Conservation (phyloP, 768 basidiomycete genomes). For the Boletus sp. region DNA sequence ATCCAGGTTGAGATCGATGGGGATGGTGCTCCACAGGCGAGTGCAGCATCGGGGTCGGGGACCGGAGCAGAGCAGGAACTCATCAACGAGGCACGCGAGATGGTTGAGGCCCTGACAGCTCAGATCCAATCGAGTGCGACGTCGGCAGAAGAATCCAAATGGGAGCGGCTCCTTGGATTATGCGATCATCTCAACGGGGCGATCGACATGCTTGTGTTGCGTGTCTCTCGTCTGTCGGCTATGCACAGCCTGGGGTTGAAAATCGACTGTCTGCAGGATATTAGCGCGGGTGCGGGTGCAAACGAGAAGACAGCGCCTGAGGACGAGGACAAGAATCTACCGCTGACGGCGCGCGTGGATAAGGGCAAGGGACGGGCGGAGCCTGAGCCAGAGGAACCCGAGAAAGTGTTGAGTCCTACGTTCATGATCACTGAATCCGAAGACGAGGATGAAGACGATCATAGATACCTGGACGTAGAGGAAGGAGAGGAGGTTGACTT, state of each 20-base stretch:
- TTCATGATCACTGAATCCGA: conserved; percentile 52
- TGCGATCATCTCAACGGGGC: conserved; percentile 69
- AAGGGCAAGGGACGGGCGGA: conserved; percentile 78
- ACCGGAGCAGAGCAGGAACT: too few relatives aligned
- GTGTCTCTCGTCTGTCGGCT: conserved; percentile 35
- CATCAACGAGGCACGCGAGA: too few relatives aligned
- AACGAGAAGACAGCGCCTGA: background rate
- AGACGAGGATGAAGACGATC: conserved; percentile 38
- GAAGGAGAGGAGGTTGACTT: too few relatives aligned
- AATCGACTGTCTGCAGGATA: too few relatives aligned
- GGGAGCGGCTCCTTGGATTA: conserved; percentile 67
- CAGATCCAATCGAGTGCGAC: conserved; percentile 45
- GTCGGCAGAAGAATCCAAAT: conserved; percentile 49
- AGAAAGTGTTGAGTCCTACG: conserved; percentile 75
- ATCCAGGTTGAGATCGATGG: conserved; percentile 27
- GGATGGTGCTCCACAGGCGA: too few relatives aligned
- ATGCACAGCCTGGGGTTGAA: too few relatives aligned
- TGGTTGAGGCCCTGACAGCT: too few relatives aligned
- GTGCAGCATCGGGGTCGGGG: too few relatives aligned
- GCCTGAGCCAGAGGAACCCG: conserved; percentile 63
- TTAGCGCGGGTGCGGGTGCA: too few relatives aligned
- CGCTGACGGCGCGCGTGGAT: conserved; percentile 63
- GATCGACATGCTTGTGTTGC: conserved; percentile 47
- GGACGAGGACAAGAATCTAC: conserved; percentile 32
- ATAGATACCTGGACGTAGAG: conserved; percentile 34